Conservation (phyloP, 2,329 filamentous ascomycete genomes). For the Arachnomyces sp. region DNA sequence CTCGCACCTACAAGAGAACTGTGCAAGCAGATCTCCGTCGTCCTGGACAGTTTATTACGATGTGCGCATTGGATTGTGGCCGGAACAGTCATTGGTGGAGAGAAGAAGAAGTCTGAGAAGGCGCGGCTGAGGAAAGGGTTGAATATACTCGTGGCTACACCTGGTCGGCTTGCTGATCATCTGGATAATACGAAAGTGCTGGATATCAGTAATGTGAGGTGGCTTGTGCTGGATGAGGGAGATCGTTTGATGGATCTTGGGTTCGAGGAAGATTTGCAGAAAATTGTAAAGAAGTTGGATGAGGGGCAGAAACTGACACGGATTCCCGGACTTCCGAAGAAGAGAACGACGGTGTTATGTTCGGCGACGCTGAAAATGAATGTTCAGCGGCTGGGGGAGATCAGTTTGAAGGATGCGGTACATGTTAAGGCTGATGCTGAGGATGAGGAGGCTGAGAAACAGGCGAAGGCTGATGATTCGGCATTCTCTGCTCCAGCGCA, state of each 20-base stretch:
- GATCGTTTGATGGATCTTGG: slow-evolving; percentile 98
- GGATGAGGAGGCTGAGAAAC: slow-evolving; percentile 46
- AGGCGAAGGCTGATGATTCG: slow-evolving; percentile 38
- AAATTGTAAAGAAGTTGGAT: slow-evolving; percentile 73
- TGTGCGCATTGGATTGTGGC: slow-evolving; percentile 91
- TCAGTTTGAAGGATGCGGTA: slow-evolving; percentile 85
- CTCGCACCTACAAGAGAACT: slow-evolving; percentile 88
- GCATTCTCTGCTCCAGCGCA: slow-evolving; percentile 82
- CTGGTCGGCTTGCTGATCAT: slow-evolving; percentile 84
- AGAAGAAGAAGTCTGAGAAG: slow-evolving; percentile 77
- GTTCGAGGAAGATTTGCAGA: slow-evolving; percentile 87
- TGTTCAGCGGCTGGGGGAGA: slow-evolving; percentile 85
- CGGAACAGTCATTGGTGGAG: slow-evolving; percentile 68
- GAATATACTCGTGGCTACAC: slow-evolving; percentile 92
- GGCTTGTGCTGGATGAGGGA: slow-evolving; percentile 91
- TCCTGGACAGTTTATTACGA: slow-evolving; percentile 76
- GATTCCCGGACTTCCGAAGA: slow-evolving; percentile 58
- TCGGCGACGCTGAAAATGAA: slow-evolving; percentile 98
- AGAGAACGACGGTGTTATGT: slow-evolving; percentile 78
- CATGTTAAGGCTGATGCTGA: slow-evolving; percentile 65
- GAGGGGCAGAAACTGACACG: slow-evolving; percentile 55
- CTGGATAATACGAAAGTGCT: slow-evolving; percentile 84
- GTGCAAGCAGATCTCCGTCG: slow-evolving; percentile 84
- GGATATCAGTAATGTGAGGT: slow-evolving; percentile 79
- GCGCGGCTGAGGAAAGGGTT: slow-evolving; percentile 86